phyloP scores from a whole-genome alignment of 2,329 filamentous ascomycete genomes.

The Scedosporium apiospermum region DNA sequence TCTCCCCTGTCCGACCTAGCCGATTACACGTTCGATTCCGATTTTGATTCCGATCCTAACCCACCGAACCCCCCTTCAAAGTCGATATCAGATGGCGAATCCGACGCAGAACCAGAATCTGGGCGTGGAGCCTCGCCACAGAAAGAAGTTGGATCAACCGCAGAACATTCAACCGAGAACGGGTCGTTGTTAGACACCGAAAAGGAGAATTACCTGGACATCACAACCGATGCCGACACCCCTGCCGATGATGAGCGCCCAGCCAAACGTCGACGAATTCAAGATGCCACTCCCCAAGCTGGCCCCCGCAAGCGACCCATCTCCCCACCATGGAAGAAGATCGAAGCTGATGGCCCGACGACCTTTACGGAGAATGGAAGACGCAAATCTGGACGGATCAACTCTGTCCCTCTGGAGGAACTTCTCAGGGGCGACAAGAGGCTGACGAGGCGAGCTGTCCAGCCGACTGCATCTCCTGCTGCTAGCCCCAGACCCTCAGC shows the following conservation, averaged over 20 bases:
- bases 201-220: constrained; percentile 7
- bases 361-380: constrained; percentile 68
- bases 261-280: constrained; percentile 56
- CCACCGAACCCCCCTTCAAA: constrained; percentile 4
- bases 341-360: constrained; percentile 76
- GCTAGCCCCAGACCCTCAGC: constrained; percentile 17
- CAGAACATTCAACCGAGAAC: background rate
- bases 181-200: constrained; percentile 13
- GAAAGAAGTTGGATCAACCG: background rate
- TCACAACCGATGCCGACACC: constrained; percentile 15
- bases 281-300: constrained; percentile 31
- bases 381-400: constrained; percentile 57
- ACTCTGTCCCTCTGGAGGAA: constrained; percentile 43
- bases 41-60: constrained; percentile 13
- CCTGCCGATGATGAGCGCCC: constrained; percentile 38
- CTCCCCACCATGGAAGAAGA: constrained; percentile 91
- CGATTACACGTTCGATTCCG: constrained; percentile 7
- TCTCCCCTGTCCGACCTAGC: constrained; percentile 5
- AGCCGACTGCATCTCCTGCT: constrained; percentile 22
- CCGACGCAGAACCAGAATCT: constrained; percentile 7
- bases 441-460: constrained; percentile 36
- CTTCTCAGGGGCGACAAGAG: constrained; percentile 40
- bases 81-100: constrained; percentile 12
- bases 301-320: constrained; percentile 37
- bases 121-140: background rate